Base-by-base conservation (phyloP, 805 yeast species). In the Yamadazyma tumulicola region DNA sequence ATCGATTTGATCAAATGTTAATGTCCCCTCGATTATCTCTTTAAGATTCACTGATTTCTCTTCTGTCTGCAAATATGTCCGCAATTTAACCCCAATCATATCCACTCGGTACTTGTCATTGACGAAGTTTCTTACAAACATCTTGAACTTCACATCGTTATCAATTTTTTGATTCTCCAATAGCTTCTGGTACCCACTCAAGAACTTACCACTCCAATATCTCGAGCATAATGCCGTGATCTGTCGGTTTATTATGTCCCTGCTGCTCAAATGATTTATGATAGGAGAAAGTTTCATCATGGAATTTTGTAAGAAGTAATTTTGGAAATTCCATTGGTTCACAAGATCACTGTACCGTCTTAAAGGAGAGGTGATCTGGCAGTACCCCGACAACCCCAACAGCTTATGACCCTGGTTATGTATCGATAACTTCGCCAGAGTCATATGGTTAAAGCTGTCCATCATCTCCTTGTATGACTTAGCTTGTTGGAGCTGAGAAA, bases 341-440 rank as follows among this genome's bases (percentile, higher is more conserved):
- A 88, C 55, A 41, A 88, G 57, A 54, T 91, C 97, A 5, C 83
- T 79, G 45, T 75, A 83, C 44, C 97, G 67, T 54, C 97, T 69
- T 43, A 93, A 64, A 2, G 98, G 97, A 0, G 97, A 88, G 0
- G 97, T 89, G 6, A 85, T 81, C 13, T 86, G 83, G 4, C 82
- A 68, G 49, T 89, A 87, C 5, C 61, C 53, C 0, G 59, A 54
- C 6, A 85, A 57, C 3, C 89, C 94, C 18, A 87, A 57, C 43
- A 83, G 75, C 15, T 67, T 63, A 57, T 88, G 96, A 1, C 48
- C 51, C 0, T 47, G 42, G 0, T 84, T 74, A 1, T 38, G 31
- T 0, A 72, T 55, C 2, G 77, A 61, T 29, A 74, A 67, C 23
- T 62, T 64, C 3, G 91, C 81, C 13, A 77, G 63, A 2, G 74